phyloP scores from a whole-genome alignment of 2,329 filamentous ascomycete species.

The Epichloe amarillans region DNA sequence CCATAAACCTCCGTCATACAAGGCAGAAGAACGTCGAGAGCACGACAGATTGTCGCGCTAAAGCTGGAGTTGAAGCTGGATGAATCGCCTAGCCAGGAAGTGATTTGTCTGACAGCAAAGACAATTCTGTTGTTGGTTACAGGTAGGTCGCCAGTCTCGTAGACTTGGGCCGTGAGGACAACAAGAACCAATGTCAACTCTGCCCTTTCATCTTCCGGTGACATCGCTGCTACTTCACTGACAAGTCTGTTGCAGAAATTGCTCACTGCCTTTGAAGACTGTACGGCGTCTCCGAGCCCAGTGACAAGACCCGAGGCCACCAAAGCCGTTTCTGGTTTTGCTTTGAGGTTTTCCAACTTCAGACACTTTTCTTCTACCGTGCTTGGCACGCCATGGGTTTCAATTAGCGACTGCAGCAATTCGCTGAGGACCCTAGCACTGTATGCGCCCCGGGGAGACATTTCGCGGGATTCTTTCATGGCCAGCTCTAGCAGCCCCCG shows the following conservation, averaged over 20 bases:
- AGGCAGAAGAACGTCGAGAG: constrained; percentile 51
- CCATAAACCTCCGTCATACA: constrained; percentile 74
- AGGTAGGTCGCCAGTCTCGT: constrained; percentile 37
- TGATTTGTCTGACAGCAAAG: constrained; percentile 69
- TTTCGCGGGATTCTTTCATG: constrained; percentile 26
- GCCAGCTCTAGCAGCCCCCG: constrained; percentile 31
- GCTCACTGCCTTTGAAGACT: constrained; percentile 32
- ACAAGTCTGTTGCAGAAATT: constrained; percentile 47
- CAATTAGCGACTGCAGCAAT: constrained; percentile 33
- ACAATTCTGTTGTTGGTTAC: constrained; percentile 58
- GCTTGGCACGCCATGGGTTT: constrained; percentile 31
- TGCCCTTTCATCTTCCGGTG: constrained; percentile 28
- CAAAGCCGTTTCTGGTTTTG: constrained; percentile 31
- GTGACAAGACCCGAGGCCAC: constrained; percentile 35
- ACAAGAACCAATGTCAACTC: constrained; percentile 38
- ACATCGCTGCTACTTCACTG: constrained; percentile 43
- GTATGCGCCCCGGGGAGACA: constrained; percentile 35
- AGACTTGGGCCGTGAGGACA: constrained; percentile 38
- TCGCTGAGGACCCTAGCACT: constrained; percentile 37
- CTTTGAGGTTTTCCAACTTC: constrained; percentile 32
- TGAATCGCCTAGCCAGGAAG: constrained; percentile 51
- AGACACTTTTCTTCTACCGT: constrained; percentile 34
- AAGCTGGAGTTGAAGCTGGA: constrained; percentile 30
- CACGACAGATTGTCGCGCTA: constrained; percentile 40
- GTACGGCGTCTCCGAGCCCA: constrained; percentile 37